Base-by-base conservation (phyloP, 202 grass and related monocot species). In the Panicum virgatum region DNA sequence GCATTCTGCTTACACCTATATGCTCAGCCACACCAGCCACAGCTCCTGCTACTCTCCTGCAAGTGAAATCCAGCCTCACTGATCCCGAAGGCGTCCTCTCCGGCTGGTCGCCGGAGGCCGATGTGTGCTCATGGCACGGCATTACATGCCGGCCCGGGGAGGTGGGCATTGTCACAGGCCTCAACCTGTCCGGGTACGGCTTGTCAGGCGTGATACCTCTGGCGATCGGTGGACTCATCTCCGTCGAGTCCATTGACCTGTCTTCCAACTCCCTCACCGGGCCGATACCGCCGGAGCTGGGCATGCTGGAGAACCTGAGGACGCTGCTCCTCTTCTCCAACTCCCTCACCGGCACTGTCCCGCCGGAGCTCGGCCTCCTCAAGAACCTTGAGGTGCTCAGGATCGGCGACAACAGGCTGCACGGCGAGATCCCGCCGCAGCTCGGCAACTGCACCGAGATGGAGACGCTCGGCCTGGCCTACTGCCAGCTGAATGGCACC, bases 301-400 rank as follows among this genome's bases (percentile, higher is more conserved):
- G 89, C 30, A 80, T 74, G 87, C 85, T 98, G 79, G 52, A 79
- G 58, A 93, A 90, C 77, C 87, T 98, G 71, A 91, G 69, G 81
- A 82, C 75, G 29, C 54, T 96, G 87, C 80, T 91, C 38, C 90
- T 98, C 69, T 95, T 90, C 92, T 95, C 96, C 75, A 98, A 98
- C 77, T 76, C 62, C 40, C 85, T 98, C 71, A 88, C 85, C 39
- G 88, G 96, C 65, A 37, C 62, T 45, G 65, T 98, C 47, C 96
- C 96, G 9, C 60, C 62, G 4, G 92, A 93, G 92, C 79, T 98
- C 3, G 92, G 96, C 77, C 80, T 84, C 82, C 91, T 98, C 19
- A 83, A 56, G 73, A 93, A 93, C 78, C 84, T 98, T 26, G 86
- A 66, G 9, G 83, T 79, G 32, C 89, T 98, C 32, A 86, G 92